Percentiles rank a stretch among this genome's conserved stretches.
Conservation (phyloP, 805 yeast species). For the Starmerella sirachaensis region DNA sequence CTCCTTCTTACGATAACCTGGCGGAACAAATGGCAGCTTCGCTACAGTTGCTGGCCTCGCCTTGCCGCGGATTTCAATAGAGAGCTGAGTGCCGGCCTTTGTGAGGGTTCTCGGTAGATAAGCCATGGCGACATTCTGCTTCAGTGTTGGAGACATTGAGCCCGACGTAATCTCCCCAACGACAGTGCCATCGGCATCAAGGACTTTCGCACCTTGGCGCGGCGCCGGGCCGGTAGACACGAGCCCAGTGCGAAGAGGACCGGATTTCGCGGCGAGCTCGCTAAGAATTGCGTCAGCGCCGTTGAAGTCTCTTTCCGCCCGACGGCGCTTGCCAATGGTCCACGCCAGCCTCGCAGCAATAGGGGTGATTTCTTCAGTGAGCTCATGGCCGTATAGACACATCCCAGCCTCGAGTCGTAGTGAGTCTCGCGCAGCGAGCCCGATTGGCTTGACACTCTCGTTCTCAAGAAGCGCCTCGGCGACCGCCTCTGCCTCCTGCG, state of each 20-base stretch:
- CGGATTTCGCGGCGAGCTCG: conserved; percentile 56
- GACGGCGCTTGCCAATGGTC: conserved; percentile 75
- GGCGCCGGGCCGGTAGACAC: conserved; percentile 82
- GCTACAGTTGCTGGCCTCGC: conserved; percentile 60
- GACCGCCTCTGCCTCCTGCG: conserved; percentile 42
- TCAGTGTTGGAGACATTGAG: conserved; percentile 54
- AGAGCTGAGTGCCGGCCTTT: conserved; percentile 61
- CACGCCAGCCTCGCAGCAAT: conserved; percentile 81
- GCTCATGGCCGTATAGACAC: conserved; percentile 93
- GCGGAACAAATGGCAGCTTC: conserved; percentile 73
- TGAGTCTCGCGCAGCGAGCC: conserved; percentile 97
- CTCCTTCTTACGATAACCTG: conserved; percentile 43
- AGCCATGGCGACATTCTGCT: conserved; percentile 81
- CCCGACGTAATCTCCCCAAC: conserved; percentile 55
- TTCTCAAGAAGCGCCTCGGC: conserved; percentile 47
- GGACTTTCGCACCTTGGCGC: conserved; percentile 62
- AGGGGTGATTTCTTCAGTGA: conserved; percentile 69
- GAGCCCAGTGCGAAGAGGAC: conserved; percentile 60
- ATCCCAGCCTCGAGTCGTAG: conserved; percentile 93
- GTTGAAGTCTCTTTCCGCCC: conserved; percentile 49
- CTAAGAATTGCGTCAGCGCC: conserved; percentile 59
- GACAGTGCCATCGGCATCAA: conserved; percentile 41
- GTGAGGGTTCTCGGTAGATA: conserved; percentile 59
- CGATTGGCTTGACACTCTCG: conserved; percentile 61
- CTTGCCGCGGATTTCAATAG: conserved; percentile 76